Base-by-base conservation (phyloP, 345 rosid species). In the Gossypium turneri region DNA sequence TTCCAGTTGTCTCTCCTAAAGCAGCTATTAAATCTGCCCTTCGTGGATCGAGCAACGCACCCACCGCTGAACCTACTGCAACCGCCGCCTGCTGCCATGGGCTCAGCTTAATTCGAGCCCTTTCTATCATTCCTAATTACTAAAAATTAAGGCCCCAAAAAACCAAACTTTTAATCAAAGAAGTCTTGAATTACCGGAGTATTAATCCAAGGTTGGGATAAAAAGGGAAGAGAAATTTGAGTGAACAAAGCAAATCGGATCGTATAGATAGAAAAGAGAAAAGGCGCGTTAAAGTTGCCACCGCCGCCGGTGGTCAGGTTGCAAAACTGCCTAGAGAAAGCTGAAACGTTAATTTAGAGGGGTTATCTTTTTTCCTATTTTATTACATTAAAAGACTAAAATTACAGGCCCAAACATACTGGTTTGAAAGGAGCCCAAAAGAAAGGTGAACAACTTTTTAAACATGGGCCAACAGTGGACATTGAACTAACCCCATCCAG, bases 21-120 rank as follows among this genome's bases (percentile, higher is more conserved):
- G 92, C 90, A 0, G 90, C 97, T 41, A 92, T 88, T 60, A 90
- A 82, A 88, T 90, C 93, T 1, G 90, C 94, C 67, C 93, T 84
- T 64, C 89, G 82, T 27, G 94, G 93, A 76, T 90, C 81, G 0
- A 88, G 61, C 72, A 92, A 80, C n/a, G 94, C 97, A 67, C 93
- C 92, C 66, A 88, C 72, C 0, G 88, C 94, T 48, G 94, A 90
- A 65, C 93, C 88, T 68, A 87, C 70, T 0, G 91, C 93, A 67
- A 92, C 92, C 0, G 89, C 91, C 12, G 87, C 94, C 83, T 85
- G 88, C 76, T 92, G 90, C 97, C 94, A 90, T 43, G 84, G 70
- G 7, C 82, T 85, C n/a, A 90, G 80, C 73, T 63, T 81, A 7
- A 90, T 67, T 13, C 83, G 80, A 70, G 79, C 88, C 57, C 89